A percentile compares a stretch with the other conserved stretches of the same genome.
These are phyloP conservation scores for Rhizopus microsporus DNA, from an alignment of 371 early-diverging fungal genomes.

Conservation along the genomic window DNA sequence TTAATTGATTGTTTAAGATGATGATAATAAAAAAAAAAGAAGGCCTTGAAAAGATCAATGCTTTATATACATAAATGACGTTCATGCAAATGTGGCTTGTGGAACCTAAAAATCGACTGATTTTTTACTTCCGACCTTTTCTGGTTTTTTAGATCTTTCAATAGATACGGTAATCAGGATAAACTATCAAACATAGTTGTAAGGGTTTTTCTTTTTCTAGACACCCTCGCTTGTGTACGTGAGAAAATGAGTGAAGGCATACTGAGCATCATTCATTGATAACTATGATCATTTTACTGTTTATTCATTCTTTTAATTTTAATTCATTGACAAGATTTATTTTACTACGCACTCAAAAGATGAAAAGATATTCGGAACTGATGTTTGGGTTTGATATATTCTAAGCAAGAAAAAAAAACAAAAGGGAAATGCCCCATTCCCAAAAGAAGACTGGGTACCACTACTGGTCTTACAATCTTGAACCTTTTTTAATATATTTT, in stretches of 20 bases:
- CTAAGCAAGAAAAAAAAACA: no score
- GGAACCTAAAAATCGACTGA: slow-evolving; percentile 30
- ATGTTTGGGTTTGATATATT: no score
- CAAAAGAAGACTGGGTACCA: no score
- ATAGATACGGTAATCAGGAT: slow-evolving; percentile 3
- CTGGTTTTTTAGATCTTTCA: background rate
- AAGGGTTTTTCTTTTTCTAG: background rate
- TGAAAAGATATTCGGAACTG: no score
- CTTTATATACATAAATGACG: slow-evolving; percentile 2
- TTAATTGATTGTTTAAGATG: background rate
- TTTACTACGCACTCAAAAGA: no score
- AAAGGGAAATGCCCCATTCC: no score
- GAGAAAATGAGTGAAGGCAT: background rate
- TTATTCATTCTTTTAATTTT: no score
- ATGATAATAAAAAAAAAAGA: slow-evolving; percentile 11
- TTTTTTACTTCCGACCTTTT: slow-evolving; percentile 4
- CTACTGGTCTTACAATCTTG: no score
- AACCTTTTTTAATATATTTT: no score
- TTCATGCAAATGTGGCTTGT: slow-evolving; percentile 14
- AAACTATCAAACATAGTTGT: background rate
- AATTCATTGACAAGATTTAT: no score
- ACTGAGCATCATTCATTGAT: background rate
- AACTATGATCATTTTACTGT: no score
- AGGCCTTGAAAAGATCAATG: slow-evolving; percentile 15
- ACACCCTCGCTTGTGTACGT: no score